Evolutionary conservation across 2,329 filamentous ascomycete genomes (phyloP), one percentile per base, ranked within the genome.

Genomic region (Alternaria arborescens): DNA sequence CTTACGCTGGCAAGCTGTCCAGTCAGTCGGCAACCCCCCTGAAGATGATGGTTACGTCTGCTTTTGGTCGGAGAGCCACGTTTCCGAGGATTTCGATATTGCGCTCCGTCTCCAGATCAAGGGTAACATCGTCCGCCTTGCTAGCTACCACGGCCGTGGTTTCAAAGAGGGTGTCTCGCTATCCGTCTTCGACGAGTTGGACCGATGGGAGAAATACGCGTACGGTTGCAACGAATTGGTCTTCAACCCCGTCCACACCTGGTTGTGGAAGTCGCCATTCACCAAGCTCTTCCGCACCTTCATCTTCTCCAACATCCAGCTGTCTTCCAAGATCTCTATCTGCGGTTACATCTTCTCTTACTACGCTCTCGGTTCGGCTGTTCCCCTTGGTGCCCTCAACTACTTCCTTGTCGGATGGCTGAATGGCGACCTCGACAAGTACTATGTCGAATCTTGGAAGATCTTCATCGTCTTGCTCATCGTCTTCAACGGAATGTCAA

Each of bases 61-160:
- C 68, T 91, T 87, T 80, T 92, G 90, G 90, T 91, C 89, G 14
- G 90, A 92, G 71, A 84, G 83, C n/a, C 88, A 90, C 73, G 90
- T 92, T 0, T 91, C 89, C 0, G 90, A 92, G 64, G 90, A 92
- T 69, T 92, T 92, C 56, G 90, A 92, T 63, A 90, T 92, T 75
- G 85, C 88, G 12, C 83, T 92, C 1, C 87, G 89, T 44, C 82
- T 92, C 8, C 90, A 92, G 76, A 88, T 86, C 67, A 82, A 81
- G 24, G 89, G 89, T 34, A 90, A 89, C 76, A 83, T 87, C 52
- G 86, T 91, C 57, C 88, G 90, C 14, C 82, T 92, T 2, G 89
- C 87, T 8, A 85, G 88, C 2, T 92, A 91, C 78, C 86, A 88
- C 50, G 85, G 86, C 38, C 85, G 87, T 8, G 89, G 87, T 7